Conservation (phyloP, 2,329 filamentous ascomycete genomes). For the Paecilomyces variotii region DNA sequence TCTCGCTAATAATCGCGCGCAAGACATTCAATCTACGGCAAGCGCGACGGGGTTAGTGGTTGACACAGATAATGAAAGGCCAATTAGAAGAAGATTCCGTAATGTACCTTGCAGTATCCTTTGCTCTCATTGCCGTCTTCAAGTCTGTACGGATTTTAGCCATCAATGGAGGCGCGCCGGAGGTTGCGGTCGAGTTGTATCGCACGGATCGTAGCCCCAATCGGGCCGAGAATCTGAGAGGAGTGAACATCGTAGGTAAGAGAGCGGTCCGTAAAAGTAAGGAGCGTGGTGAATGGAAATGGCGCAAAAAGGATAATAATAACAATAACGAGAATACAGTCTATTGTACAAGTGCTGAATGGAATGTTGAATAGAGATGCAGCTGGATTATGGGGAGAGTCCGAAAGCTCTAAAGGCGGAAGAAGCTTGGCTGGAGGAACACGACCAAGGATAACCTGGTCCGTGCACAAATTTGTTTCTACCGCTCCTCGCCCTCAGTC, state of each 20-base stretch:
- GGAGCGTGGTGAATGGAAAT: conserved; percentile 1
- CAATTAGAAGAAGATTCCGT: neutral
- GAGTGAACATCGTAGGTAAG: conserved; percentile 22
- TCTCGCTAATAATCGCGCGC: conserved; percentile 41
- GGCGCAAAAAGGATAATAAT: neutral
- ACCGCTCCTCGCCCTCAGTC: conserved; percentile 2
- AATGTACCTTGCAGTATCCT: conserved; percentile 37
- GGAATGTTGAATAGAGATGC: neutral
- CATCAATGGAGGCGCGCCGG: conserved; percentile 35
- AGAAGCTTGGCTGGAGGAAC: conserved; percentile 2
- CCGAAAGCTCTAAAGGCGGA: conserved; percentile 11
- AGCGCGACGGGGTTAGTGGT: neutral
- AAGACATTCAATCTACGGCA: conserved; percentile 38
- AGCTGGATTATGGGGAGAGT: conserved; percentile 7
- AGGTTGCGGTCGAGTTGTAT: conserved; percentile 32
- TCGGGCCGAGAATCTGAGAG: conserved; percentile 20
- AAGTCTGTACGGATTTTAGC: conserved; percentile 38
- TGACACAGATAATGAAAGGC: neutral
- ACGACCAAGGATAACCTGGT: conserved; percentile 11
- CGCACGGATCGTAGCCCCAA: conserved; percentile 22
- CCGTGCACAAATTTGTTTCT: conserved; percentile 32
- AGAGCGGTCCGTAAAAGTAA: neutral
- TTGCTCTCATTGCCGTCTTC: conserved; percentile 43
- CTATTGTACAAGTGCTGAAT: neutral
- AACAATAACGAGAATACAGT: neutral